Percentiles rank a stretch among this genome's conserved stretches.
Evolutionary conservation across 176 grass and related monocot species (phyloP).

Genomic region (Coix lacrymajobi): DNA sequence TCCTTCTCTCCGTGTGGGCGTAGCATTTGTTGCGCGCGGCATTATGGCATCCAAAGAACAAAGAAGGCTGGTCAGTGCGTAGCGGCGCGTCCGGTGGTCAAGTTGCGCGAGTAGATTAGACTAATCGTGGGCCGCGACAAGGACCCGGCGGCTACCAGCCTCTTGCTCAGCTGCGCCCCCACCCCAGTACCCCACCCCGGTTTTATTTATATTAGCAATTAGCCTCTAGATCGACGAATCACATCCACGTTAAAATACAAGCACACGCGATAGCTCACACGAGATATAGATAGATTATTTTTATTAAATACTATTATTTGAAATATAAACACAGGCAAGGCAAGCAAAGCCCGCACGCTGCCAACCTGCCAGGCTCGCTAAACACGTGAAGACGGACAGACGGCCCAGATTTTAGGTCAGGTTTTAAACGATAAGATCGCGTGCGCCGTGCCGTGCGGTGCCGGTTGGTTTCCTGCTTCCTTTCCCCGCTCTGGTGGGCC

Average conservation of each 20-base stretch:
- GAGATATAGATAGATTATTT: too few species aligned
- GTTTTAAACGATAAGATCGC: slow-evolving; percentile 39
- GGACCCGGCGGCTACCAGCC: slow-evolving; percentile 9
- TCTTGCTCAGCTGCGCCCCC: not conserved
- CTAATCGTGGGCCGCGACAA: slow-evolving; percentile 18
- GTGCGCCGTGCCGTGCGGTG: not conserved
- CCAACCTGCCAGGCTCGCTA: not conserved
- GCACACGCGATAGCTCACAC: not conserved
- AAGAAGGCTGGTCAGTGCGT: not conserved
- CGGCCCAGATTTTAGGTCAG: slow-evolving; percentile 26
- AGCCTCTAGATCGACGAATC: not conserved
- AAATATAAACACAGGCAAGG: not conserved
- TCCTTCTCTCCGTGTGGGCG: not conserved
- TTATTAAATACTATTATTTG: too few species aligned
- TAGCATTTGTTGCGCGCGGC: not conserved
- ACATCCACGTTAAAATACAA: not conserved
- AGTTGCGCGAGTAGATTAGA: not conserved
- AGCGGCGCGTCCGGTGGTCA: not conserved
- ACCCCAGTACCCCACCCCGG: not conserved
- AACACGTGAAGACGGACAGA: slow-evolving; percentile 33
- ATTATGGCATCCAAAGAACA: not conserved
- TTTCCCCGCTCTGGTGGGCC: not conserved
- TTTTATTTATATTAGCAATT: not conserved
- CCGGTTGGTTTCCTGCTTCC: not conserved
- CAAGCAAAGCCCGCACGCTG: not conserved